A percentile compares a stretch with the other conserved stretches of the same genome.
Conservation (phyloP, 1,284 basidiomycete genomes). For the Sutorius eximius region DNA sequence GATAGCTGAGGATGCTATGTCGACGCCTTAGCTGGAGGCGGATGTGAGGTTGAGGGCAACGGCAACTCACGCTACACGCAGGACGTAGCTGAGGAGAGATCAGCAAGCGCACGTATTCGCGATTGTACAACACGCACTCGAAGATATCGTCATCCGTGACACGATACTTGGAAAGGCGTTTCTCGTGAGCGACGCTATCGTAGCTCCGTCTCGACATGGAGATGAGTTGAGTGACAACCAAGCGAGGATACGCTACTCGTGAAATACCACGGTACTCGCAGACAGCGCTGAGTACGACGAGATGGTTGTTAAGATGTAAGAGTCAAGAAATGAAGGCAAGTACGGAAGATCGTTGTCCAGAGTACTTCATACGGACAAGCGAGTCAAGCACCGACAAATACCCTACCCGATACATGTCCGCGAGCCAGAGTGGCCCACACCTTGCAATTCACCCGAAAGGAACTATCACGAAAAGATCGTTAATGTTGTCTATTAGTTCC, state of each 20-base stretch:
- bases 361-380: neutral
- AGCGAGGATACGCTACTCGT: conserved; percentile 3
- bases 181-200: conserved; percentile 64
- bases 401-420: neutral
- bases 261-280: conserved; percentile 5
- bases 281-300: neutral
- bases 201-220: conserved; percentile 68
- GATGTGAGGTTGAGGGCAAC: conserved; percentile 5
- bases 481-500: conserved; percentile 12
- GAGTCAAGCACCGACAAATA: conserved; percentile 34
- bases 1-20: conserved; percentile 63
- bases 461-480: neutral
- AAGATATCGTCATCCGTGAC: conserved; percentile 81
- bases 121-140: conserved; percentile 49
- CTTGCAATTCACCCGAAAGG: neutral
- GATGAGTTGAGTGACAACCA: conserved; percentile 13
- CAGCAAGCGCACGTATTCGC: conserved; percentile 11
- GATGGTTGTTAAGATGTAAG: neutral
- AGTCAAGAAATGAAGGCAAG: neutral
- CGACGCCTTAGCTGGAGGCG: conserved; percentile 14
- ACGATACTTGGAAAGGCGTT: conserved; percentile 68
- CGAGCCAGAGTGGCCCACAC: neutral
- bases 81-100: conserved; percentile 57
- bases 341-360: conserved; percentile 3
- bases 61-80: conserved; percentile 71